These are phyloP conservation scores for Suillus subaureus DNA, from an alignment of 768 basidiomycete genomes.

Conservation along the genomic window DNA sequence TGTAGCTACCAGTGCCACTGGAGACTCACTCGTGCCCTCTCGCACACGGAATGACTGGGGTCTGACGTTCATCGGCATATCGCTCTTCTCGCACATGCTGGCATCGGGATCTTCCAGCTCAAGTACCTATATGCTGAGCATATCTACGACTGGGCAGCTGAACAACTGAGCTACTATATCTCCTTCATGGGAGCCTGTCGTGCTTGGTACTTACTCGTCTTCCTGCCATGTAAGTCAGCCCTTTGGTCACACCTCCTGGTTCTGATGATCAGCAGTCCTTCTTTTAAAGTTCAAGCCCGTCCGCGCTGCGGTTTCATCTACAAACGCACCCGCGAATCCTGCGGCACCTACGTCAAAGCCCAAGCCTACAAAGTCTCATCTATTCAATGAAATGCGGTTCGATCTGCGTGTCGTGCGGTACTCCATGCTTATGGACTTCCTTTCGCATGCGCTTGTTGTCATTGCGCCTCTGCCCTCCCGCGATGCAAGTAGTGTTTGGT, in stretches of 20 bases:
- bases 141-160: conserved; percentile 67
- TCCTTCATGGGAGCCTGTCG: conserved; percentile 66
- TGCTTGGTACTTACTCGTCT: conserved; percentile 63
- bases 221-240: conserved; percentile 62
- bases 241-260: conserved; percentile 30
- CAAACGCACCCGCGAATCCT: conserved; percentile 11
- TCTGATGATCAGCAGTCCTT: conserved; percentile 49
- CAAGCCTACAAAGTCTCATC: conserved; percentile 49
- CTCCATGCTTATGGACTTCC: conserved; percentile 68
- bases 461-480: conserved; percentile 49
- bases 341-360: conserved; percentile 42
- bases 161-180: conserved; percentile 76
- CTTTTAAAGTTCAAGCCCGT: conserved; percentile 61
- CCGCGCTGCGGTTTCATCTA: conserved; percentile 14
- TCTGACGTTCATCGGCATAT: conserved; percentile 65
- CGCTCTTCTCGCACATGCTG: conserved; percentile 64
- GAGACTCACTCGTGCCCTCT: conserved; percentile 65
- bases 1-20: conserved; percentile 37
- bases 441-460: conserved; percentile 64
- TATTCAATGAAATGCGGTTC: conserved; percentile 65
- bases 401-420: conserved; percentile 66
- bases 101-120: conserved; percentile 70
- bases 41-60: conserved; percentile 67
- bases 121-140: conserved; percentile 83
- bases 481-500: conserved; percentile 16